Evolutionary conservation across 768 basidiomycete genomes (phyloP), one percentile per base, ranked within the genome.

Genomic region (Exidia glandulosa): DNA sequence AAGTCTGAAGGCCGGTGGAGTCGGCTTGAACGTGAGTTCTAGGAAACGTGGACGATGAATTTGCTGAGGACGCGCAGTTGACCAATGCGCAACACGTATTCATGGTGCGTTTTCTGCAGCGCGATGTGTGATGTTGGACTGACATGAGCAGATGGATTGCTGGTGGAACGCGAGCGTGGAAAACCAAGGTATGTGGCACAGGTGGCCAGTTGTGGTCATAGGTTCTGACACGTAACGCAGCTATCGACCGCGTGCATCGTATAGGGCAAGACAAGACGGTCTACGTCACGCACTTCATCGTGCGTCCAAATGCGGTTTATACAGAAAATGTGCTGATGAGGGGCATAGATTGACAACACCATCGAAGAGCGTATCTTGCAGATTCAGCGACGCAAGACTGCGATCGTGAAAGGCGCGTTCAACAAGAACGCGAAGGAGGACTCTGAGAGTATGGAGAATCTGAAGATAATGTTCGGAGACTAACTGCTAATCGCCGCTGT

Each of bases 151-250:
- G 89, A 92, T 92, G 89, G 90, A 91, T 66, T 92, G 88, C 64
- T 91, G 90, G 90, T 92, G 90, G 90, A 92, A 91, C 68, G 81
- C 87, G 3, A 88, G 89, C 0, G 83, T 79, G 3, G 90, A 92
- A 68, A 84, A 84, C 57, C 90, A 92, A 80, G 87, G 86, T 83
- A 64, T 1, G 59, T 57, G 52, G n/a, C 9, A 30, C 19, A 0
- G 5, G 36, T 56, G 25, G n/a, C n/a, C 29, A 50, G 27, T 56
- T 9, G n/a, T 19, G 30, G 13, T 25, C 29, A 33, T 25, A 36
- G 14, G n/a, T 47, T 27, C 48, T 57, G 4, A 16, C 47, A 6
- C 32, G 12, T 57, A 25, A 37, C 23, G 13, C 41, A 86, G 90
- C 90, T 16, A 87, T 92, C 66, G 90, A 93, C 67, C 82, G 90